Evolutionary conservation across 2,329 filamentous ascomycete species (phyloP).

Genomic region (Fusarium multiceps): DNA sequence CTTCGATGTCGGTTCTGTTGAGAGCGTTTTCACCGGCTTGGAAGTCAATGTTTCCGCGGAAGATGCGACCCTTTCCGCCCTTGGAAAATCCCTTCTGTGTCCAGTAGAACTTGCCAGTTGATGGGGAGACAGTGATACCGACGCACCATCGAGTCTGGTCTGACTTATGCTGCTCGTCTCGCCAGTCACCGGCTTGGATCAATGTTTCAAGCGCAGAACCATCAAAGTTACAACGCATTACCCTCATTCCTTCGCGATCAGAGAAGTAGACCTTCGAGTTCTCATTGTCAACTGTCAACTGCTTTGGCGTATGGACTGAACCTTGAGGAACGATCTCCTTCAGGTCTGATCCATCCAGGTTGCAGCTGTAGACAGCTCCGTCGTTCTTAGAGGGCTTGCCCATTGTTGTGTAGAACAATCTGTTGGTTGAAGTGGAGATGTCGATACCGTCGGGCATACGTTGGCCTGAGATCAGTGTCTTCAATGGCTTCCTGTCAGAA

Average conservation of each 20-base stretch:
- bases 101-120: constrained; percentile 4
- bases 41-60: background rate
- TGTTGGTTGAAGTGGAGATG: background rate
- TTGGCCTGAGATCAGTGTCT: background rate
- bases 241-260: constrained; percentile 7
- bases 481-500: rapidly evolving
- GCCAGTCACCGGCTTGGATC: background rate
- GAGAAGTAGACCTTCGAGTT: constrained; percentile 1
- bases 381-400: background rate
- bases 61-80: background rate
- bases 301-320: background rate
- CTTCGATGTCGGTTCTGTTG: constrained; percentile 3
- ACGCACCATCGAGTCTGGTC: constrained; percentile 6
- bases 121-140: background rate
- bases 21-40: rapidly evolving
- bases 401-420: constrained; percentile 4
- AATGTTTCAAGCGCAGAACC: background rate
- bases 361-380: background rate
- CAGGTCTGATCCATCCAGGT: background rate
- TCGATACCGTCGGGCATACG: constrained; percentile 7
- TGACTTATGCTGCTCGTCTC: background rate
- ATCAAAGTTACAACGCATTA: constrained; percentile 2
- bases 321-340: background rate
- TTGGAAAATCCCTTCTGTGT: constrained; percentile 3
- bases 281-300: background rate